phyloP scores from a whole-genome alignment of 768 basidiomycete genomes.

The Cystofilobasidium capitatum region DNA sequence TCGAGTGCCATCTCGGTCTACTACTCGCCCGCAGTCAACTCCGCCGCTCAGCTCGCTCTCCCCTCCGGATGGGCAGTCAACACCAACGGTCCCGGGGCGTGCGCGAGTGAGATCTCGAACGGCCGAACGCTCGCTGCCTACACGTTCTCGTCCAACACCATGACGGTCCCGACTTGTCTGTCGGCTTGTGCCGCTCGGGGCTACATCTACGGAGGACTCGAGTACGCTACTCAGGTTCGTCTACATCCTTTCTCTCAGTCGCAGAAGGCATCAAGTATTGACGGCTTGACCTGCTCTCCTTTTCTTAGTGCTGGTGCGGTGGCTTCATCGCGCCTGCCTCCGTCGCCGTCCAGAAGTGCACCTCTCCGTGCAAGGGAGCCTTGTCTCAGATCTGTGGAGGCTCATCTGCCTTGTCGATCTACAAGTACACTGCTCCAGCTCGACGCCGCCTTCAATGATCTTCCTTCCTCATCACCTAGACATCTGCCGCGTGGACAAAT shows the following conservation, averaged over 20 bases:
- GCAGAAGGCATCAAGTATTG: not conserved
- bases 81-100: not conserved
- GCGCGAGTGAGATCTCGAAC: not conserved
- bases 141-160: not conserved
- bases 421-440: too few species aligned
- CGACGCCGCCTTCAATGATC: too few species aligned
- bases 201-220: constrained; percentile 38
- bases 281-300: not conserved
- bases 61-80: not conserved
- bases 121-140: not conserved
- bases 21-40: not conserved
- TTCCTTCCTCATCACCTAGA: too few species aligned
- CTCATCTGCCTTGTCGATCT: too few species aligned
- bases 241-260: not conserved
- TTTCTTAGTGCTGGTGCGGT: not conserved
- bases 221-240: constrained; percentile 29
- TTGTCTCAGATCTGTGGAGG: too few species aligned
- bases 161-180: constrained; percentile 37
- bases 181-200: constrained; percentile 35
- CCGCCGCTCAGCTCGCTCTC: not conserved
- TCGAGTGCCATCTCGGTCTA: not conserved
- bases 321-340: too few species aligned
- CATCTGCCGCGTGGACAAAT: too few species aligned
- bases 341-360: too few species aligned
- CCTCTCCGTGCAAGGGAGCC: too few species aligned